Percentiles rank a stretch among this genome's conserved stretches.
Evolutionary conservation across 352 stramenopile genomes (phyloP).

Genomic region (Pythium angustatum): DNA sequence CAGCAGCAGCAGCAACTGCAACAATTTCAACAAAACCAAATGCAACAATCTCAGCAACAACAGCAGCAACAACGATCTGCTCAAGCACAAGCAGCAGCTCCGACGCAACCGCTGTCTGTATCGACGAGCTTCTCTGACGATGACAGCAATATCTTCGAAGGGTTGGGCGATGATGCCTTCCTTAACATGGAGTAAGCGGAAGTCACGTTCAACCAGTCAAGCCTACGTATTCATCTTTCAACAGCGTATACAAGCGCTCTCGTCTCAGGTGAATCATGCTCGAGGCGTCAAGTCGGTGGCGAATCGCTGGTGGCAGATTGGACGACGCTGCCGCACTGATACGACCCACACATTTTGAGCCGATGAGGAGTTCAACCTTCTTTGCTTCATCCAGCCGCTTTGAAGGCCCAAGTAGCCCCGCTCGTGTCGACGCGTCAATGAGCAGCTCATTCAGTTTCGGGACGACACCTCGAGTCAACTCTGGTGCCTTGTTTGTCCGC

Average conservation of each 20-base stretch:
- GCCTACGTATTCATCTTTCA: constrained; percentile 49
- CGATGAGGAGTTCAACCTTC: constrained; percentile 74
- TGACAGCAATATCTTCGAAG: constrained; percentile 76
- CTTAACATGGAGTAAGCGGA: constrained; percentile 65
- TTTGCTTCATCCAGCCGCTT: constrained; percentile 49
- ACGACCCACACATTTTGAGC: constrained; percentile 51
- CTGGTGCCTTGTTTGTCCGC: background rate
- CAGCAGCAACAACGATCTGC: constrained; percentile 10
- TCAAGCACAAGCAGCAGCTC: constrained; percentile 7
- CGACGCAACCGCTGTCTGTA: constrained; percentile 31
- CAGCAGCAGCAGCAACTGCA: constrained; percentile 35
- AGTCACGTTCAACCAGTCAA: constrained; percentile 25
- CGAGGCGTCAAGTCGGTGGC: constrained; percentile 47
- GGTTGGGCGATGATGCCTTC: constrained; percentile 70
- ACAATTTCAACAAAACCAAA: constrained; percentile 25
- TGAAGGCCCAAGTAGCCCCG: constrained; percentile 23
- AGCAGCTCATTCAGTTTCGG: constrained; percentile 38
- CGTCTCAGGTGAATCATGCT: constrained; percentile 43
- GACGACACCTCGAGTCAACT: constrained; percentile 9
- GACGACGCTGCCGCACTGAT: constrained; percentile 43
- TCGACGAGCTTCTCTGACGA: constrained; percentile 38
- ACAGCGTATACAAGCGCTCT: constrained; percentile 53
- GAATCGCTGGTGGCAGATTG: constrained; percentile 56
- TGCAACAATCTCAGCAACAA: constrained; percentile 25
- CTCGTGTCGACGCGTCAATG: constrained; percentile 51